These are phyloP conservation scores for Russula foetens DNA, from an alignment of 768 basidiomycete genomes.

Conservation along the genomic window DNA sequence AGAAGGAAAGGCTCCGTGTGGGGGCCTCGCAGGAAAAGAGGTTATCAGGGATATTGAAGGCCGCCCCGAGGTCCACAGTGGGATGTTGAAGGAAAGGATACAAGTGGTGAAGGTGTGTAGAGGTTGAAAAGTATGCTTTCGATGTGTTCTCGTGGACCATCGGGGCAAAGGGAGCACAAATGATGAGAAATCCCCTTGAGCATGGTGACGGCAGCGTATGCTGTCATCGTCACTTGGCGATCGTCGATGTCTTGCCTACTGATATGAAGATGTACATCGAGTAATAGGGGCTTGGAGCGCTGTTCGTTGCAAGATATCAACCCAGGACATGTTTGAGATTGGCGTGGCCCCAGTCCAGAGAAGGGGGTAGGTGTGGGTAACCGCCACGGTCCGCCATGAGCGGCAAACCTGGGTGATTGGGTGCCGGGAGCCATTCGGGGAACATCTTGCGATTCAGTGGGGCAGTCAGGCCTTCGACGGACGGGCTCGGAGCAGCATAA, in stretches of 20 bases:
- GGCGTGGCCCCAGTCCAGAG: slow-evolving; percentile 8
- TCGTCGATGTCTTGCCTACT: slow-evolving; percentile 6
- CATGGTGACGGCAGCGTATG: neutral
- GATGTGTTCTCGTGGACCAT: slow-evolving; percentile 3
- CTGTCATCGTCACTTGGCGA: neutral
- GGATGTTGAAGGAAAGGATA: neutral
- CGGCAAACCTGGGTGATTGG: slow-evolving; percentile 12
- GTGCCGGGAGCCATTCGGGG: slow-evolving; percentile 12
- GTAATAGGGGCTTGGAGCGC: neutral
- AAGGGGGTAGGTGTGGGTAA: neutral
- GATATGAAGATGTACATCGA: slow-evolving; percentile 7
- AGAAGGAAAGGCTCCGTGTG: too few species aligned
- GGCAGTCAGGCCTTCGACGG: neutral
- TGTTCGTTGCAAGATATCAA: slow-evolving; percentile 1
- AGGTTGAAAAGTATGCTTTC: neutral
- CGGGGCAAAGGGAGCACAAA: slow-evolving; percentile 4
- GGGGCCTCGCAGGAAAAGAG: neutral
- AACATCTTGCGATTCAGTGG: neutral
- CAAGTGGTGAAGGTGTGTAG: neutral
- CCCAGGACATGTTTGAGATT: slow-evolving; percentile 3
- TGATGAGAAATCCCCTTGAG: neutral
- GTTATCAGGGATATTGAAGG: neutral
- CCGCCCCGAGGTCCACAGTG: slow-evolving; percentile 1
- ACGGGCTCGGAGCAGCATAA: slow-evolving; percentile 1
- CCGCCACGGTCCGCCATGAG: slow-evolving; percentile 1